Evolutionary conservation across 2,329 filamentous ascomycete species (phyloP), one percentile per base, ranked within the genome.

Genomic region (Paramyrothecium sp.): DNA sequence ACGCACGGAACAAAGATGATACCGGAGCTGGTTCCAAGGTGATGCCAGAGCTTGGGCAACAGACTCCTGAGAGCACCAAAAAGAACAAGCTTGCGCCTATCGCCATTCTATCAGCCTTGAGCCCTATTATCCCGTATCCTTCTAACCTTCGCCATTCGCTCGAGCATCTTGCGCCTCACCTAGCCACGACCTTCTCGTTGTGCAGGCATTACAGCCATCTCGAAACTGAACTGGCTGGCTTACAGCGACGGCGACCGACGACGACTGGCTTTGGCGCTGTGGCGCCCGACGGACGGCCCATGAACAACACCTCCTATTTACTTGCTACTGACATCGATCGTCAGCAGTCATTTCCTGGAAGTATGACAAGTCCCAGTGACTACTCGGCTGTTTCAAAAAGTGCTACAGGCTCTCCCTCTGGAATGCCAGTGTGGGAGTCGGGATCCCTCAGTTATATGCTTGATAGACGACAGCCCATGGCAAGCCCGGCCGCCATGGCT

Each of bases 121-220:
- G 90, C 57, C 85, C 92, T 3, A 84, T 92, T 16, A 94, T 97
- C 51, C 95, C 95, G 1, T 99, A 97, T 69, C 94, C 94, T 20
- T 85, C 89, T 3, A 96, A 91, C 63, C 78, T 97, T 17, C 86
- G 91, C 52, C 87, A 90, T 65, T 96, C 93, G 1, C 78, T 98
- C n/a, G 87, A 90, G 60, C 84, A 92, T 59, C 81, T 99, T 10
- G 91, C 91, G 50, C 92, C 93, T 4, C 92, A 97, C 70, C 81
- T 98, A 57, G 95, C 95, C 1, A 95, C 92, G 2, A 93, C 93
- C 0, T 97, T 96, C 69, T 93, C 91, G 5, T 83, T 96, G 38
- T 91, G 90, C 54, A 89, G 92, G 60, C 91, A 97, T 63, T 94
- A 94, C 68, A 90, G 89, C n/a, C 91, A 90, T 61, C 78, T 94